Conservation (phyloP, 2,329 filamentous ascomycete species). For the Scopulariopsis brevicaulis region DNA sequence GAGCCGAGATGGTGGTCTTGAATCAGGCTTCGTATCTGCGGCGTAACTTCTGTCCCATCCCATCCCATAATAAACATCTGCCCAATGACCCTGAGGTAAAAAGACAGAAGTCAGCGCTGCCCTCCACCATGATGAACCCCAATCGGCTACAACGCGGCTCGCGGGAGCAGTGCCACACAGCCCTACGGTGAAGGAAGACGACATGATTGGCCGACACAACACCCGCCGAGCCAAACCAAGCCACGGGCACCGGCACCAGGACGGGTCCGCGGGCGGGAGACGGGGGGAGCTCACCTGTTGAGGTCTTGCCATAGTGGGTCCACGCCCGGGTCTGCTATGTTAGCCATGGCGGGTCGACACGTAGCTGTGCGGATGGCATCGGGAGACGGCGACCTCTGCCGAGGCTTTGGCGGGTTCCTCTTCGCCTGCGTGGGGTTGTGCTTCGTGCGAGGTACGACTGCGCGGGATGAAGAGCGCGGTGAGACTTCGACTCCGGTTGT, state of each 20-base stretch:
- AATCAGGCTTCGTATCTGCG: conserved; percentile 71
- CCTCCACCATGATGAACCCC: not conserved
- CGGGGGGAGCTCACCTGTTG: conserved; percentile 49
- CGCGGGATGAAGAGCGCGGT: too few relatives aligned
- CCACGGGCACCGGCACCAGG: not conserved
- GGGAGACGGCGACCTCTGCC: not conserved
- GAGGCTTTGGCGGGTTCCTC: not conserved
- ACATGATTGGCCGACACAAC: not conserved
- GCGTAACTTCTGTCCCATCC: conserved; percentile 74
- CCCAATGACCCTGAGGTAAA: conserved; percentile 52
- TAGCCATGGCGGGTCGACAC: conserved; percentile 4
- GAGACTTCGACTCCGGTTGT: too few relatives aligned
- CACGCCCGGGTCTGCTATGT: conserved; percentile 13
- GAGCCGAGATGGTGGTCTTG: conserved; percentile 80
- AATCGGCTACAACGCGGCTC: not conserved
- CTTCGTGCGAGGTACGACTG: too few relatives aligned
- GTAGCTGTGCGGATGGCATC: conserved; percentile 1
- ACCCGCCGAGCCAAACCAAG: not conserved
- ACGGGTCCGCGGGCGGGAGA: not conserved
- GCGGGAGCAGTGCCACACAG: not conserved
- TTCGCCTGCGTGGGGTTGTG: too few relatives aligned
- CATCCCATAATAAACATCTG: conserved; percentile 78
- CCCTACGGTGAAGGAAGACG: not conserved
- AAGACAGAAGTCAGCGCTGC: not conserved
- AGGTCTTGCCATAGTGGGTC: conserved; percentile 65